A percentile compares a stretch with the other conserved stretches of the same genome.
These are phyloP conservation scores for Talaromyces sp. DNA, from an alignment of 2,329 filamentous ascomycete genomes.

Conservation along the genomic window DNA sequence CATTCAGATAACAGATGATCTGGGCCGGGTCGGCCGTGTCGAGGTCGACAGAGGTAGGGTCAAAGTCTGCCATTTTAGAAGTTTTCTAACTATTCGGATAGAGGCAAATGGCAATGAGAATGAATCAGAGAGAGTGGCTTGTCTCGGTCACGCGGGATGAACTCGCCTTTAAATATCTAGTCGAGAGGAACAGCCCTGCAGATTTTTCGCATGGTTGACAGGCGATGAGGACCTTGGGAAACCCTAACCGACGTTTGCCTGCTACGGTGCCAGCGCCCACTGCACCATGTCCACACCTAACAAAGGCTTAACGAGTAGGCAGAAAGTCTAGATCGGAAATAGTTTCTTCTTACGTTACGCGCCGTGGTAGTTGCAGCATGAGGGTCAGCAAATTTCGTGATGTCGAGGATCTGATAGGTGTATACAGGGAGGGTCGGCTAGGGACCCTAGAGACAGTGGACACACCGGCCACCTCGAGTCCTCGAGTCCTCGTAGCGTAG, in stretches of 20 bases:
- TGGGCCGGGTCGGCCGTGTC: constrained; percentile 42
- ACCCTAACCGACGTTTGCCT: background rate
- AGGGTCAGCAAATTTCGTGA: background rate
- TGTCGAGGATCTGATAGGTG: background rate
- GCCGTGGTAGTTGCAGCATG: background rate
- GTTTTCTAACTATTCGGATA: too few relatives aligned
- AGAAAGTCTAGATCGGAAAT: background rate
- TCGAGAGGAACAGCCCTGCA: background rate
- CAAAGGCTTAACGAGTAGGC: background rate
- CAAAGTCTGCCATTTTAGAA: constrained; percentile 24
- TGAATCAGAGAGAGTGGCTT: background rate
- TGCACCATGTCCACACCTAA: background rate
- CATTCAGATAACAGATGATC: constrained; percentile 53
- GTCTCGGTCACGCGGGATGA: background rate
- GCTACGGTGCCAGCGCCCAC: background rate
- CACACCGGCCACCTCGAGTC: background rate
- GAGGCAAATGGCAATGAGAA: background rate
- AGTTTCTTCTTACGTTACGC: background rate
- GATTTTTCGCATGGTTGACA: constrained; percentile 1
- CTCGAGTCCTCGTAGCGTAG: background rate
- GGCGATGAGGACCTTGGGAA: constrained; percentile 14
- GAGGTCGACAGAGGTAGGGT: constrained; percentile 48
- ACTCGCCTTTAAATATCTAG: background rate
- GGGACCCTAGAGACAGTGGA: background rate
- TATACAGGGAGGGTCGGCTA: background rate